Evolutionary conservation across 2,329 filamentous ascomycete species (phyloP).

Genomic region (Monilinia polystroma): DNA sequence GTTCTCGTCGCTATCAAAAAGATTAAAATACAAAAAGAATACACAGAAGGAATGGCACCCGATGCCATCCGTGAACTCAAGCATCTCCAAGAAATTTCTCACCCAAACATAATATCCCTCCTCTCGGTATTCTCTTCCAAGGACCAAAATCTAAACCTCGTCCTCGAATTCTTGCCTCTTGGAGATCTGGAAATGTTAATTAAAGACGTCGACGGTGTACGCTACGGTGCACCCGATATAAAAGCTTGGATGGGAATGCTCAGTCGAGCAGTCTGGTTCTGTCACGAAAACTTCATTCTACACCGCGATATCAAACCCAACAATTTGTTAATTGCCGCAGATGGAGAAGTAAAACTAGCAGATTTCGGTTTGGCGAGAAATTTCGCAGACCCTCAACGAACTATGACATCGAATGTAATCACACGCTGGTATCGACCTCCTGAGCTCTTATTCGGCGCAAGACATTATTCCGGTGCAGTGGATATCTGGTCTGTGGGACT

Average conservation of each 20-base stretch:
- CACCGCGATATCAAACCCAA: slow-evolving; percentile 99
- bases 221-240: slow-evolving; percentile 85
- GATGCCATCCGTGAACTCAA: slow-evolving; percentile 96
- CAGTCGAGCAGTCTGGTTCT: slow-evolving; percentile 90
- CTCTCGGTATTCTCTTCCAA: slow-evolving; percentile 94
- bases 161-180: slow-evolving; percentile 89
- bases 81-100: slow-evolving; percentile 87
- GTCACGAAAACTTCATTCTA: slow-evolving; percentile 88
- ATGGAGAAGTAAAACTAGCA: slow-evolving; percentile 91
- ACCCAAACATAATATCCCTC: slow-evolving; percentile 93
- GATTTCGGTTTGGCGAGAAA: slow-evolving; percentile 93
- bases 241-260: slow-evolving; percentile 99
- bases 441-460: slow-evolving; percentile 87
- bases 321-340: slow-evolving; percentile 90
- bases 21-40: slow-evolving; percentile 83
- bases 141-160: slow-evolving; percentile 92
- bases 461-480: slow-evolving; percentile 85
- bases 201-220: slow-evolving; percentile 73
- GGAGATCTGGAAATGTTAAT: slow-evolving; percentile 95
- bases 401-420: slow-evolving; percentile 94
- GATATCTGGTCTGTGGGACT: slow-evolving; percentile 93
- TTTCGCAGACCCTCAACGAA: slow-evolving; percentile 82
- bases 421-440: slow-evolving; percentile 96
- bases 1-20: slow-evolving; percentile 88
- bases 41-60: slow-evolving; percentile 86